Conservation (phyloP, 371 early-diverging fungal species). For the Coemansia linderi region DNA sequence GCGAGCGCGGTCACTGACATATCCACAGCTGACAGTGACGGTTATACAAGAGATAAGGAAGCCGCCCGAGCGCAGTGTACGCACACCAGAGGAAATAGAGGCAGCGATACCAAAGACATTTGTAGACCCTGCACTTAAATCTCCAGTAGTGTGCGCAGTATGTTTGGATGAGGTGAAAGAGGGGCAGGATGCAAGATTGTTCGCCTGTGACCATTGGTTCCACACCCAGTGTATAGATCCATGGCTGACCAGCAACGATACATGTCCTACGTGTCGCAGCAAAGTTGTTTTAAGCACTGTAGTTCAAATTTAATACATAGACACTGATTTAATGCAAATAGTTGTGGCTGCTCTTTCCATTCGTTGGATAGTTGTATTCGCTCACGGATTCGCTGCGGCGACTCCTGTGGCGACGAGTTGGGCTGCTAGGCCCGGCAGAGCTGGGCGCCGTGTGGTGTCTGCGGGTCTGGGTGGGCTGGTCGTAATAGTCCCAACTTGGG, state of each 20-base stretch:
- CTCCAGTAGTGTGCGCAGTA: conserved; percentile 8
- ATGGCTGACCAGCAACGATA: conserved; percentile 60
- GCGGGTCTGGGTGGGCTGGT: background rate
- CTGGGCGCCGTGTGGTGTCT: conserved; percentile 1
- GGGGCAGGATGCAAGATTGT: conserved; percentile 58
- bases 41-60: background rate
- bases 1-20: conserved; percentile 6
- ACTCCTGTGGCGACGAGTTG: background rate
- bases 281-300: background rate
- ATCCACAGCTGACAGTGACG: background rate
- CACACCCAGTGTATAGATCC: conserved; percentile 70
- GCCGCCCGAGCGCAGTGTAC: background rate
- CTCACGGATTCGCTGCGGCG: background rate
- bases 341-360: background rate
- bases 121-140: background rate
- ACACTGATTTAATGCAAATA: background rate
- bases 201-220: conserved; percentile 69
- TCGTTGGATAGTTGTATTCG: conserved; percentile 5
- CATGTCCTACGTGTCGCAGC: conserved; percentile 64
- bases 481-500: background rate
- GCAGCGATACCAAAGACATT: conserved; percentile 9
- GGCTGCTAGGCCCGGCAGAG: background rate
- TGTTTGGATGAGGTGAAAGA: conserved; percentile 14
- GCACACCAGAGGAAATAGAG: conserved; percentile 11
- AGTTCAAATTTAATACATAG: background rate